A percentile compares a stretch with the other conserved stretches of the same genome.
Evolutionary conservation across 2,329 filamentous ascomycete species (phyloP).

Genomic region (Periconia sp.): DNA sequence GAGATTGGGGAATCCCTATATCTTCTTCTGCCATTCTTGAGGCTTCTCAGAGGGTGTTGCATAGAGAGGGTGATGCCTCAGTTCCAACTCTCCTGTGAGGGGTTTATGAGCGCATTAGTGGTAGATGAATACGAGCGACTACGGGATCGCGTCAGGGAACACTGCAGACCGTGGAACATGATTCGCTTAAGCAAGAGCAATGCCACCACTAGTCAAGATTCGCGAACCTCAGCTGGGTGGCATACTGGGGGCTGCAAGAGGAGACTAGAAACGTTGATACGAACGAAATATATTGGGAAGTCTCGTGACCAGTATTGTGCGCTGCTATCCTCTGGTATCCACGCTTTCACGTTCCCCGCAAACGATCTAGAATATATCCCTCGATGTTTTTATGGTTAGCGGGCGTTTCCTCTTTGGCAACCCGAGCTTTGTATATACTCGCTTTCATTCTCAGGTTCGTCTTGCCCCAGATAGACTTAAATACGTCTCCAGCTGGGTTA

Average conservation of each 20-base stretch:
- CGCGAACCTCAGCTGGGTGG: neutral
- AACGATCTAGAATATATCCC: conserved; percentile 7
- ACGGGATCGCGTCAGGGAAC: too few relatives aligned
- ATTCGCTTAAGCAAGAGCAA: conserved; percentile 1
- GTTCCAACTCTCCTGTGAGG: conserved; percentile 3
- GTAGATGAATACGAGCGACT: neutral
- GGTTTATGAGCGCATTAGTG: conserved; percentile 3
- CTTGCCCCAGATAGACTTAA: conserved; percentile 14
- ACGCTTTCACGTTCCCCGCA: conserved; percentile 6
- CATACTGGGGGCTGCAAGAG: neutral
- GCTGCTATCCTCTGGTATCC: too few relatives aligned
- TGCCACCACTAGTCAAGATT: conserved; percentile 4
- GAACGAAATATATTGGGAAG: conserved; percentile 9
- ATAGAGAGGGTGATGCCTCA: conserved; percentile 1
- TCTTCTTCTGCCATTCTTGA: conserved; percentile 13
- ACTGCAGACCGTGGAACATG: neutral
- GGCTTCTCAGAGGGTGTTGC: neutral
- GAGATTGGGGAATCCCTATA: conserved; percentile 12
- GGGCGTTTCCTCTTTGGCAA: conserved; percentile 9
- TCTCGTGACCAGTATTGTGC: too few relatives aligned
- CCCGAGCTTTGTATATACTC: conserved; percentile 9
- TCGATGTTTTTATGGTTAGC: conserved; percentile 18
- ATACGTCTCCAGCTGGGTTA: conserved; percentile 19
- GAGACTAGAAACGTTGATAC: neutral
- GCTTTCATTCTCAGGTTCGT: conserved; percentile 9